phyloP scores from a whole-genome alignment of 352 stramenopile species.

The Phytophthora tentaculata region DNA sequence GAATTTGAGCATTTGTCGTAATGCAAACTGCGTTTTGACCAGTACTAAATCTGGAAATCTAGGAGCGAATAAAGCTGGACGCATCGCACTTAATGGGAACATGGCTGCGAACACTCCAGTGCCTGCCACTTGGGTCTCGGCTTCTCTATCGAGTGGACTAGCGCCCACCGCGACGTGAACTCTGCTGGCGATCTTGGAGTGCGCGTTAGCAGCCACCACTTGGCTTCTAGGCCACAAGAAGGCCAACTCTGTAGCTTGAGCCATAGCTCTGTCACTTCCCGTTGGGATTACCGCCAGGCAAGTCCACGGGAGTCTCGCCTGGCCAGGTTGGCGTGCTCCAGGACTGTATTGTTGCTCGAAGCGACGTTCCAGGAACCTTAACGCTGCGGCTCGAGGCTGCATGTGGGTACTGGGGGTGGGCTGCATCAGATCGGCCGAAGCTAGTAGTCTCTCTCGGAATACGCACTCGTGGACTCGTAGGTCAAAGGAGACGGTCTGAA shows the following conservation, averaged over 20 bases:
- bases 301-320: constrained; percentile 59
- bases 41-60: constrained; percentile 69
- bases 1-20: constrained; percentile 59
- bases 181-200: constrained; percentile 46
- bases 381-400: constrained; percentile 31
- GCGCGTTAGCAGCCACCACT: constrained; percentile 38
- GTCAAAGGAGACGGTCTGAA: constrained; percentile 54
- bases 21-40: constrained; percentile 68
- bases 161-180: constrained; percentile 50
- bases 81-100: constrained; percentile 41
- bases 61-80: constrained; percentile 42
- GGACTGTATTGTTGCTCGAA: constrained; percentile 64
- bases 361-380: constrained; percentile 62
- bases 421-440: constrained; percentile 37
- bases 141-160: constrained; percentile 22
- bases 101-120: constrained; percentile 45
- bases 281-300: constrained; percentile 65
- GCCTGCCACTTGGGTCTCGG: constrained; percentile 17
- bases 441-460: constrained; percentile 60
- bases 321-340: constrained; percentile 32
- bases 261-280: constrained; percentile 27
- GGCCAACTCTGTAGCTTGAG: constrained; percentile 49
- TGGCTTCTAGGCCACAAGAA: constrained; percentile 65
- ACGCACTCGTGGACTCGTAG: constrained; percentile 74
- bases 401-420: constrained; percentile 17